Conservation (phyloP, 352 stramenopile genomes). For the Pythium brachiatum region DNA sequence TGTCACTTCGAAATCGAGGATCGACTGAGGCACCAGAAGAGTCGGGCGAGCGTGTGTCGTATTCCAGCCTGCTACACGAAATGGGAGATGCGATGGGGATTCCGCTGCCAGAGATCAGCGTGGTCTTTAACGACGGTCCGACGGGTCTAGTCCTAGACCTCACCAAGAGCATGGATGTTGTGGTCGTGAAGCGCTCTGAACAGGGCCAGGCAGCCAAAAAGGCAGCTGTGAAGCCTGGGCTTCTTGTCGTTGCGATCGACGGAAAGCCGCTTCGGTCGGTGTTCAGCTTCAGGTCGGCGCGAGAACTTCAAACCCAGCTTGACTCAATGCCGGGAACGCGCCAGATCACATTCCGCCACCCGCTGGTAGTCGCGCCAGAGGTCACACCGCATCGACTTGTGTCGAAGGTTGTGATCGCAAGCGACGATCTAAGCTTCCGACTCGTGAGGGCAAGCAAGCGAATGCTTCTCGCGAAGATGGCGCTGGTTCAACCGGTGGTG, state of each 20-base stretch:
- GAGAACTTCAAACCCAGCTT: slow-evolving; percentile 56
- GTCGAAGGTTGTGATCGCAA: slow-evolving; percentile 41
- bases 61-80: slow-evolving; percentile 56
- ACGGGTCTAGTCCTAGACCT: slow-evolving; percentile 66
- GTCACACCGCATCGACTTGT: slow-evolving; percentile 58
- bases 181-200: slow-evolving; percentile 20
- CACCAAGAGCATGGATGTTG: slow-evolving; percentile 33
- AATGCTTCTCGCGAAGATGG: slow-evolving; percentile 53
- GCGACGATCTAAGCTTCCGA: slow-evolving; percentile 62
- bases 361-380: slow-evolving; percentile 45
- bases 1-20: slow-evolving; percentile 77
- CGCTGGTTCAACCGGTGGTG: slow-evolving; percentile 48
- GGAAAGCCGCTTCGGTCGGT: slow-evolving; percentile 50
- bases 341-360: slow-evolving; percentile 81
- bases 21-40: slow-evolving; percentile 47
- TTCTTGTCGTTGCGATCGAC: slow-evolving; percentile 73
- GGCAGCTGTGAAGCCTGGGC: slow-evolving; percentile 61
- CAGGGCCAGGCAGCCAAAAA: slow-evolving; percentile 57
- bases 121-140: slow-evolving; percentile 58
- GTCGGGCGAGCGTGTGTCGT: slow-evolving; percentile 33
- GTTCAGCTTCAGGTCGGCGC: slow-evolving; percentile 45
- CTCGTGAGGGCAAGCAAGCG: slow-evolving; percentile 69
- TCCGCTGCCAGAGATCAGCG: slow-evolving; percentile 78
- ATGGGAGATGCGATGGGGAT: slow-evolving; percentile 74
- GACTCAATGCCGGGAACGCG: slow-evolving; percentile 47